Percentiles rank a stretch among this genome's conserved stretches.
Conservation (phyloP, 257 asterid genomes). For the Mentha longifolia region DNA sequence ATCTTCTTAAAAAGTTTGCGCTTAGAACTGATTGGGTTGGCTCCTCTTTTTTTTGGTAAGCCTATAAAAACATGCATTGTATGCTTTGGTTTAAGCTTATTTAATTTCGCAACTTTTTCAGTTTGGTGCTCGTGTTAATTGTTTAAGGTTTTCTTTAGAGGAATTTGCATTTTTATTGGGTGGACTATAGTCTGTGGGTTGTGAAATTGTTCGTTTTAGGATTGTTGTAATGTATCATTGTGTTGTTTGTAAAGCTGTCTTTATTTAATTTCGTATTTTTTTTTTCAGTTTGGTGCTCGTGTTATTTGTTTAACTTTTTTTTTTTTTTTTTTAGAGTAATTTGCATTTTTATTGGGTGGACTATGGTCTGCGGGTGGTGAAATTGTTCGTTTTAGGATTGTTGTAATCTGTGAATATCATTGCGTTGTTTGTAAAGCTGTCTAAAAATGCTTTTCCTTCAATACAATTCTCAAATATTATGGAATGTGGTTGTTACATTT, state of each 20-base stretch:
- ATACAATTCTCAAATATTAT: not conserved
- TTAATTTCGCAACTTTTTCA: not conserved
- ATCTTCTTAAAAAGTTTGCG: conserved; percentile 13
- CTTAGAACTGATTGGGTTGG: conserved; percentile 21
- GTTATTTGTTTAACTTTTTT: too few species aligned
- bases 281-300: not conserved
- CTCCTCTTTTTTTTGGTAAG: not conserved
- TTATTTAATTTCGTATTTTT: not conserved
- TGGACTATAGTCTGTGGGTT: not conserved
- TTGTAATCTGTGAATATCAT: not conserved
- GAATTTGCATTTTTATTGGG: not conserved
- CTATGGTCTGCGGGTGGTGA: not conserved
- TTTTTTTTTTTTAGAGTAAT: too few species aligned
- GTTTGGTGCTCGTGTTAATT: not conserved
- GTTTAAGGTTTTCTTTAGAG: too few species aligned
- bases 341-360: not conserved
- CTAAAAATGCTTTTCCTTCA: not conserved
- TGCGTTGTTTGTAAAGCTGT: not conserved
- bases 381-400: too few species aligned
- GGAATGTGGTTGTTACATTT: not conserved
- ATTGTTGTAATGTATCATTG: not conserved
- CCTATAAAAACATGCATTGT: not conserved
- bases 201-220: not conserved
- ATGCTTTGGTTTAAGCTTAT: not conserved
- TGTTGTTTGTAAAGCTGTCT: not conserved